Conservation (phyloP, 148 eudicot species). For the Heliamphora exappendiculata region DNA sequence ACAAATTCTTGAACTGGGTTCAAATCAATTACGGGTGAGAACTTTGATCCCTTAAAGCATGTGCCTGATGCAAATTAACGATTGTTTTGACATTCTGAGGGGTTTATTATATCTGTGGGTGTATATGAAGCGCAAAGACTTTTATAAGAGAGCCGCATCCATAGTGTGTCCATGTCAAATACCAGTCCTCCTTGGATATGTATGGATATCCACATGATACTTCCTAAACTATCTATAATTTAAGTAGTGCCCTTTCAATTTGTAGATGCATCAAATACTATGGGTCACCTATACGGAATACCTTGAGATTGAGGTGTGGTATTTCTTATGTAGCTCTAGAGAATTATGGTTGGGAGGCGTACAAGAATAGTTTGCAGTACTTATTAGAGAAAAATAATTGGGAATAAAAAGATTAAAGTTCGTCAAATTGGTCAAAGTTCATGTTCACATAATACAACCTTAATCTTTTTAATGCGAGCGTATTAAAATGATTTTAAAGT, state of each 20-base stretch:
- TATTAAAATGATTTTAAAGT: no score
- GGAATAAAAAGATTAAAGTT: neutral
- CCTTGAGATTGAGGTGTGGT: neutral
- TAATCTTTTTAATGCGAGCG: neutral
- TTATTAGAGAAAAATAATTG: neutral
- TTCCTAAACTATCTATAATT: neutral
- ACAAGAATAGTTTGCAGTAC: neutral
- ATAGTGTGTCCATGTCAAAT: neutral
- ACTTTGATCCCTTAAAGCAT: slow-evolving; percentile 13
- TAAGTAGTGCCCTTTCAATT: neutral
- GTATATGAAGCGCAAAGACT: neutral
- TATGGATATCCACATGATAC: neutral
- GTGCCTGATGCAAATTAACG: neutral
- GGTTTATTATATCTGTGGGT: neutral
- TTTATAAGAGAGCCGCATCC: neutral
- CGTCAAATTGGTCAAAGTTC: neutral
- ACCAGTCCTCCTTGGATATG: neutral
- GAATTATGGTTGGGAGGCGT: neutral
- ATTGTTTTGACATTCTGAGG: neutral
- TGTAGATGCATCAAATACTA: neutral
- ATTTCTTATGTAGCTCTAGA: neutral
- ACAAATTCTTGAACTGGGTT: slow-evolving; percentile 94
- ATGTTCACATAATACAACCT: neutral
- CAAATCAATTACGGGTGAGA: slow-evolving; percentile 87
- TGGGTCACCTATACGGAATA: neutral